These are phyloP conservation scores for Neurospora sp. DNA, from an alignment of 495 filamentous ascomycete genomes.

Conservation along the genomic window DNA sequence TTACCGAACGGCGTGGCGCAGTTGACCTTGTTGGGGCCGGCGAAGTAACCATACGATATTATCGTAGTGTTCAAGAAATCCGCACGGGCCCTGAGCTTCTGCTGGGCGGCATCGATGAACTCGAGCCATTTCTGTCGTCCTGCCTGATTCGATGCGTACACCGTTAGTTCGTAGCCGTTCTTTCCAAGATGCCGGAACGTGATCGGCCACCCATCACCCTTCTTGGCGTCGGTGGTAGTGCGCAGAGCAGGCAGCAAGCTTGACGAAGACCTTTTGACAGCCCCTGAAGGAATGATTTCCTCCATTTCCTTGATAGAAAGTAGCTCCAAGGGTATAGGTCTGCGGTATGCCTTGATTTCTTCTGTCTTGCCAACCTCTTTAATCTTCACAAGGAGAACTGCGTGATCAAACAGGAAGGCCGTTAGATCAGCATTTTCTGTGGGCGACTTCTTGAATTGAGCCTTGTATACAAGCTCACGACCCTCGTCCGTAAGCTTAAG, in stretches of 20 bases:
- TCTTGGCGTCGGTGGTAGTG: constrained; percentile 34
- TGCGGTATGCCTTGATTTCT: constrained; percentile 87
- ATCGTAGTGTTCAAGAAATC: constrained; percentile 90
- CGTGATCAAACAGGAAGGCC: constrained; percentile 93
- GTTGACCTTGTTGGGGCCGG: constrained; percentile 71
- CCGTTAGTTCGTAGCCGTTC: constrained; percentile 85
- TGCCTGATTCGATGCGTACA: constrained; percentile 73
- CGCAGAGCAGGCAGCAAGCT: constrained; percentile 71
- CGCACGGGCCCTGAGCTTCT: constrained; percentile 70
- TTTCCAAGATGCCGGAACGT: constrained; percentile 98
- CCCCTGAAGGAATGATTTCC: constrained; percentile 72
- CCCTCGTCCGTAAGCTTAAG: constrained; percentile 90
- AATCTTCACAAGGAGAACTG: constrained; percentile 76
- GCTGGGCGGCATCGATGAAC: constrained; percentile 83
- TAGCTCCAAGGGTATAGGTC: constrained; percentile 89
- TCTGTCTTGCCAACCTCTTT: constrained; percentile 90
- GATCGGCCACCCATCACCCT: constrained; percentile 80
- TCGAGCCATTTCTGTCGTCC: constrained; percentile 92
- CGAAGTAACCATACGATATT: constrained; percentile 79
- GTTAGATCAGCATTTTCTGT: constrained; percentile 83
- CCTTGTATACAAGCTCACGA: constrained; percentile 87
- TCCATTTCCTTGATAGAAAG: constrained; percentile 95
- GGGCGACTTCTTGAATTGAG: constrained; percentile 81
- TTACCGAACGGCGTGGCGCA: constrained; percentile 83
- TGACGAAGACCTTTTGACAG: constrained; percentile 79